phyloP scores from a whole-genome alignment of 2,329 filamentous ascomycete genomes.

The Fusarium sp. region DNA sequence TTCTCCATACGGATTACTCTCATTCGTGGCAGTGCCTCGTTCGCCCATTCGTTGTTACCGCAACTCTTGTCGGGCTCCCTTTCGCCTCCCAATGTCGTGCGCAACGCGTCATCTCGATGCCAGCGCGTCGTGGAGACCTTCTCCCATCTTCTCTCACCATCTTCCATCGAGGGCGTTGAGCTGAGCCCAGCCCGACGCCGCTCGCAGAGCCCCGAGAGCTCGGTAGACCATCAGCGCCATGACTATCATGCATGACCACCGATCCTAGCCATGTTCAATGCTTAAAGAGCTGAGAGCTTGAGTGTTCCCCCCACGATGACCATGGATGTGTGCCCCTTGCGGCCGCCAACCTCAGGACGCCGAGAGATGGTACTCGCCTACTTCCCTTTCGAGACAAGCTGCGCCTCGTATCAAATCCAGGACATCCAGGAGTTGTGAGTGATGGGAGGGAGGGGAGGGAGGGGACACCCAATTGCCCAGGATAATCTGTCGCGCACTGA shows the following conservation, averaged over 20 bases:
- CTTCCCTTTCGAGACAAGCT: conserved; percentile 38
- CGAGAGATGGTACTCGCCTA: conserved; percentile 21
- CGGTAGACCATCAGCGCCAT: conserved; percentile 18
- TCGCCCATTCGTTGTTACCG: conserved; percentile 33
- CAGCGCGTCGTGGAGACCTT: conserved; percentile 28
- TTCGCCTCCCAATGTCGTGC: background rate
- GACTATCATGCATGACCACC: conserved; percentile 22
- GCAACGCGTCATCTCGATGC: conserved; percentile 34
- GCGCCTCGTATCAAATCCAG: conserved; percentile 33
- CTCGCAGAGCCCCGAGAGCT: conserved; percentile 16
- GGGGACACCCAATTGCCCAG: background rate
- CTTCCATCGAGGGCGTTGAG: conserved; percentile 3
- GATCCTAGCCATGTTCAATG: conserved; percentile 22
- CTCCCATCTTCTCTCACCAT: conserved; percentile 6
- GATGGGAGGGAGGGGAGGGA: background rate
- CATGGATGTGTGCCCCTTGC: conserved; percentile 34
- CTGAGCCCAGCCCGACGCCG: background rate
- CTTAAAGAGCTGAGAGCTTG: conserved; percentile 10
- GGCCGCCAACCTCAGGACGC: conserved; percentile 44
- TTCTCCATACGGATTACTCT: conserved; percentile 25
- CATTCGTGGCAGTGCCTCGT: conserved; percentile 30
- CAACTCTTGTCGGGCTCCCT: conserved; percentile 14
- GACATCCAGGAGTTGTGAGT: conserved; percentile 19
- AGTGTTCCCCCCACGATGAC: conserved; percentile 4
- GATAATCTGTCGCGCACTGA: conserved; percentile 37